phyloP scores from a whole-genome alignment of 2,329 filamentous ascomycete genomes.

The Parastagonospora avenae region DNA sequence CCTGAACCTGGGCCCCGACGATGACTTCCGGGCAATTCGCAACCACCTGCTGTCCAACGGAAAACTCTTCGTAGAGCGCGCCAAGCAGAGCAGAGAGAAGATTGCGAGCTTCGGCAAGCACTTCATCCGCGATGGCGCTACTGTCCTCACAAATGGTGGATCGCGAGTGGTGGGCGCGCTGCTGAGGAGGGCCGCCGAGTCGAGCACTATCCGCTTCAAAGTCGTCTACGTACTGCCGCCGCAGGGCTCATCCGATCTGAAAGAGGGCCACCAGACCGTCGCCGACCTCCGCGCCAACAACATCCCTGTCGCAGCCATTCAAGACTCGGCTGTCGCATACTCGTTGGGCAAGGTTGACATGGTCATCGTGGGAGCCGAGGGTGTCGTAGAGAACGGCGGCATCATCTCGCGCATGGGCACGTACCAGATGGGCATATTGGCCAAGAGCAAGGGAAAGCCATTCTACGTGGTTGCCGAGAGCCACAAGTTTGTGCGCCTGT shows the following conservation, averaged over 20 bases:
- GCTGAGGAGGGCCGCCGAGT: constrained; percentile 73
- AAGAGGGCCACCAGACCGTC: constrained; percentile 74
- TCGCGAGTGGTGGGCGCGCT: constrained; percentile 82
- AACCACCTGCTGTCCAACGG: constrained; percentile 86
- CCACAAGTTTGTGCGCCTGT: constrained; percentile 93
- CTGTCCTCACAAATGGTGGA: constrained; percentile 89
- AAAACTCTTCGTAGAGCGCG: constrained; percentile 81
- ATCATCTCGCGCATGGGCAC: constrained; percentile 87
- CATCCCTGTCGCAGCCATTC: constrained; percentile 82
- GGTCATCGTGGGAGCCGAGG: constrained; percentile 73
- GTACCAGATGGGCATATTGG: constrained; percentile 84
- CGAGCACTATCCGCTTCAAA: constrained; percentile 70
- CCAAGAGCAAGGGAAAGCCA: constrained; percentile 72
- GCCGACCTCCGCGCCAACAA: constrained; percentile 71
- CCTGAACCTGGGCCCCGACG: constrained; percentile 53
- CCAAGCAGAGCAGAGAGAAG: constrained; percentile 81
- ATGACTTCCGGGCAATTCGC: constrained; percentile 82
- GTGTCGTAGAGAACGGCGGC: constrained; percentile 91
- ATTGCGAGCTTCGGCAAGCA: constrained; percentile 80
- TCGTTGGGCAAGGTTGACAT: constrained; percentile 75
- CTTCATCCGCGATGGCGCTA: constrained; percentile 77
- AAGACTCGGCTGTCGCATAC: constrained; percentile 77
- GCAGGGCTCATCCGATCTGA: constrained; percentile 40
- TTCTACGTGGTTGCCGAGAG: constrained; percentile 94
- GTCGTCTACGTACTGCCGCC: constrained; percentile 71